Evolutionary conservation across 2,329 filamentous ascomycete species (phyloP), one percentile per base, ranked within the genome.

Genomic region (Phoma sp.): DNA sequence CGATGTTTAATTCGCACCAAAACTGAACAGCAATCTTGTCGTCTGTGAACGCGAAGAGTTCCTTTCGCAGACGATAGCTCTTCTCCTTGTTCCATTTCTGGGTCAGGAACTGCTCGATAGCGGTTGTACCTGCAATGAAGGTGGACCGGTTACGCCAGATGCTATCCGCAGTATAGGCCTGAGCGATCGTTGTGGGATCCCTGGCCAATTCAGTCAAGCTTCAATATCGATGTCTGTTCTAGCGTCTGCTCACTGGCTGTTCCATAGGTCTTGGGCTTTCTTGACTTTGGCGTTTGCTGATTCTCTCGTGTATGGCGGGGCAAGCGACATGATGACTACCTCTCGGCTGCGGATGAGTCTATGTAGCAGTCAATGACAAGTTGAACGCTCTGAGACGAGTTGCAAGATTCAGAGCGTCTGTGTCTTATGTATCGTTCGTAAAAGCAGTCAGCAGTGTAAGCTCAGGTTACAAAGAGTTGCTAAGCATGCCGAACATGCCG

Each of bases 1-100:
- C 11, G 17, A 5, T 5, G 26, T 10, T 28, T 20, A n/a, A 7
- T 5, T 10, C 28, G 12, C 7, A 49, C 40, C 46, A 96, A 73
- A 95, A 96, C 69, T 96, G 91, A 18, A 96, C 92, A 1, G 91
- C 91, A 60, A 93, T 93, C 75, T 85, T 89, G 74, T 93, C 80
- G 30, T 87, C 87, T 0, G 77, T 81, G 67, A 92, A 95, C 1
- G 90, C 82, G 74, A 96, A 96, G 1, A 96, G 78, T 71, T 96
- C 92, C 73, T 96, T 96, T 47, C 91, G 84, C 48, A 96, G 80
- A 0, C 83, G 82, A 67, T 96, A 96, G 14, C 81, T 85, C 36
- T 84, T 78, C 72, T 96, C 92, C 17, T 80, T 83, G 36, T 81
- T 75, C 91, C 91, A 96, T 69, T 96, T 96, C 37, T 84, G 78